A percentile compares a stretch with the other conserved stretches of the same genome.
phyloP scores from a whole-genome alignment of 495 filamentous ascomycete species.

The Mytilinidion resinicola region DNA sequence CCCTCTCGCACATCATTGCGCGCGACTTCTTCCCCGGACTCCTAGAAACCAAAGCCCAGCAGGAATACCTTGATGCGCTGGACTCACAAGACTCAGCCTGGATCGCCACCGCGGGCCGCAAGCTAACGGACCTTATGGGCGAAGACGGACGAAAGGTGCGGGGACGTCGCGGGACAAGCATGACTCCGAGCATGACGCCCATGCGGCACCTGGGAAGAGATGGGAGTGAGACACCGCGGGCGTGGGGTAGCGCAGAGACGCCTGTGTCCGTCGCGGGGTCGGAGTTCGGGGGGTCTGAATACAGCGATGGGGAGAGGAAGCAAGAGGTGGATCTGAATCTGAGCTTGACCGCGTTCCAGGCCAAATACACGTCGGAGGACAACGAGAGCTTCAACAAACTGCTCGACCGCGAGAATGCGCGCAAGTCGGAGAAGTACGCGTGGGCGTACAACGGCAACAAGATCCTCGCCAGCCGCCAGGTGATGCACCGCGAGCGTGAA shows the following conservation, averaged over 20 bases:
- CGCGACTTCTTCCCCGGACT: constrained; percentile 96
- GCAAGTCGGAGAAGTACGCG: constrained; percentile 69
- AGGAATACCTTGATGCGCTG: constrained; percentile 86
- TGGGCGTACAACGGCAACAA: constrained; percentile 90
- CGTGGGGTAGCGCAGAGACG: constrained; percentile 56
- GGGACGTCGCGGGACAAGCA: constrained; percentile 34
- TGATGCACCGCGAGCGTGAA: constrained; percentile 55
- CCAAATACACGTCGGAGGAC: constrained; percentile 92
- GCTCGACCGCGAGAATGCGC: constrained; percentile 84
- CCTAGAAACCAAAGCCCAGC: constrained; percentile 73
- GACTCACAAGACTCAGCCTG: constrained; percentile 77
- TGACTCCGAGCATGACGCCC: constrained; percentile 27
- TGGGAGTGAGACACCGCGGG: constrained; percentile 45
- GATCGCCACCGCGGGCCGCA: constrained; percentile 72
- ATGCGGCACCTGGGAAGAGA: constrained; percentile 2
- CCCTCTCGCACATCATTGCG: constrained; percentile 87
- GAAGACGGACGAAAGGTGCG: constrained; percentile 42
- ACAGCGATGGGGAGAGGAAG: constrained; percentile 23
- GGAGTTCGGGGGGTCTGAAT: constrained; percentile 13
- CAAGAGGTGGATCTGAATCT: constrained; percentile 69
- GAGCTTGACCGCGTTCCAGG: constrained; percentile 76
- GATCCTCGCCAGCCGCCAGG: constrained; percentile 76
- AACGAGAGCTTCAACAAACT: constrained; percentile 93
- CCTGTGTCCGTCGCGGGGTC: constrained; percentile 51
- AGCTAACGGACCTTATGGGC: constrained; percentile 71